Conservation (phyloP, 257 asterid species). For the Lycium barbarum region DNA sequence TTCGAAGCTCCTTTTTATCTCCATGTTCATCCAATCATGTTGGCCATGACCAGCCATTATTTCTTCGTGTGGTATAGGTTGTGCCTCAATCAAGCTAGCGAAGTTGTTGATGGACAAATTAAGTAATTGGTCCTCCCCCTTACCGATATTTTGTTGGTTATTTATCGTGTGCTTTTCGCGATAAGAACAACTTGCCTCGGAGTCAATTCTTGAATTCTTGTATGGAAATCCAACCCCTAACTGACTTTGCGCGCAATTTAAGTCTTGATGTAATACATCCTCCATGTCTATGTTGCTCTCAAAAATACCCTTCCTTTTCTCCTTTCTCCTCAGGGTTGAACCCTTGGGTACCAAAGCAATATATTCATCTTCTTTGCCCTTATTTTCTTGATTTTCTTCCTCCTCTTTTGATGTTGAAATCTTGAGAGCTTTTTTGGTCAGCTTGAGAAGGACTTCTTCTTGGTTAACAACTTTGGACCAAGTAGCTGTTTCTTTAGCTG, state of each 20-base stretch:
- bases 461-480: constrained; percentile 58
- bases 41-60: constrained; percentile 12
- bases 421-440: constrained; percentile 37
- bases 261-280: constrained; percentile 13
- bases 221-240: constrained; percentile 34
- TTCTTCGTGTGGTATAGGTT: background rate
- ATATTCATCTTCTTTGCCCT: background rate
- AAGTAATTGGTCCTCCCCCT: background rate
- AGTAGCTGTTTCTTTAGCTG: constrained; percentile 56
- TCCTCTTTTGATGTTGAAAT: constrained; percentile 36
- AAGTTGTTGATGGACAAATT: background rate
- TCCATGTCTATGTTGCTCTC: background rate
- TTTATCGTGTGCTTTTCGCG: background rate
- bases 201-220: constrained; percentile 44
- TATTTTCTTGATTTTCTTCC: background rate
- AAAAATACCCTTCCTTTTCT: constrained; percentile 49
- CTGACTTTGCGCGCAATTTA: constrained; percentile 28
- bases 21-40: constrained; percentile 39
- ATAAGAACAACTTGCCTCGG: constrained; percentile 11
- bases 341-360: background rate
- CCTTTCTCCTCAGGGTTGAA: background rate
- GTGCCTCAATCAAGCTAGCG: background rate
- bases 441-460: constrained; percentile 52
- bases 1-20: constrained; percentile 10
- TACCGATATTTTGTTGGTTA: background rate